A percentile compares a stretch with the other conserved stretches of the same genome.
phyloP scores from a whole-genome alignment of 129 eudicot species.

The Gnaphalium uliginosum region DNA sequence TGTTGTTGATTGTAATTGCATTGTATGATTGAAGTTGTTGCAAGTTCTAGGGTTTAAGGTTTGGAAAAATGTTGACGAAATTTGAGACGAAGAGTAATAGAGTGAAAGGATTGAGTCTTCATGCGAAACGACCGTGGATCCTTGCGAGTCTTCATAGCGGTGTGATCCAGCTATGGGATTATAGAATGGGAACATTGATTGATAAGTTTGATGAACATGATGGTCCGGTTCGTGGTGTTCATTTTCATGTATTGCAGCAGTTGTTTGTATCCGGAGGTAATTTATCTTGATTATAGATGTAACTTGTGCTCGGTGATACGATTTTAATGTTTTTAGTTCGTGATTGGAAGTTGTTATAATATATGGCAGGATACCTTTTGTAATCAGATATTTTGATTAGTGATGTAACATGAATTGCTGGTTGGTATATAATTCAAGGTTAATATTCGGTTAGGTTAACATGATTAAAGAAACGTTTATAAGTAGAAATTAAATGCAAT shows the following conservation, averaged over 20 bases:
- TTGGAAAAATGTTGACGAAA: constrained; percentile 49
- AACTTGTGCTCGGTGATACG: neutral
- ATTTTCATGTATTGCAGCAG: constrained; percentile 48
- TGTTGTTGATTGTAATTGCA: constrained; percentile 4
- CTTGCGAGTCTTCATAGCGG: constrained; percentile 56
- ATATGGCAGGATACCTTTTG: neutral
- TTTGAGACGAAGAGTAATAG: constrained; percentile 60
- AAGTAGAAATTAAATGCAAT: neutral
- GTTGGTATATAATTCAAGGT: neutral
- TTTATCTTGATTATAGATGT: constrained; percentile 42
- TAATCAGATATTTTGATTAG: neutral
- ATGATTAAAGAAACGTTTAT: neutral
- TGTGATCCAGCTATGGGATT: constrained; percentile 60
- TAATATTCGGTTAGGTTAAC: neutral
- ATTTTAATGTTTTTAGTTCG: neutral
- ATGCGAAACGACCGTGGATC: constrained; percentile 53
- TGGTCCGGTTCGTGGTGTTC: constrained; percentile 15
- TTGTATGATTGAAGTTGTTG: constrained; percentile 13
- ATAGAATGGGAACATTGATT: constrained; percentile 54
- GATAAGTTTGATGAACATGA: constrained; percentile 49
- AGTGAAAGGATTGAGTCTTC: constrained; percentile 53
- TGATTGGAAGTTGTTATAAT: neutral
- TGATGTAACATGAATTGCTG: no score
- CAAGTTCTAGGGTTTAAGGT: constrained; percentile 22
- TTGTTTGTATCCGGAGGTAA: constrained; percentile 3